Evolutionary conservation across 345 rosid species (phyloP).

Genomic region (Stellera chamaejasme): DNA sequence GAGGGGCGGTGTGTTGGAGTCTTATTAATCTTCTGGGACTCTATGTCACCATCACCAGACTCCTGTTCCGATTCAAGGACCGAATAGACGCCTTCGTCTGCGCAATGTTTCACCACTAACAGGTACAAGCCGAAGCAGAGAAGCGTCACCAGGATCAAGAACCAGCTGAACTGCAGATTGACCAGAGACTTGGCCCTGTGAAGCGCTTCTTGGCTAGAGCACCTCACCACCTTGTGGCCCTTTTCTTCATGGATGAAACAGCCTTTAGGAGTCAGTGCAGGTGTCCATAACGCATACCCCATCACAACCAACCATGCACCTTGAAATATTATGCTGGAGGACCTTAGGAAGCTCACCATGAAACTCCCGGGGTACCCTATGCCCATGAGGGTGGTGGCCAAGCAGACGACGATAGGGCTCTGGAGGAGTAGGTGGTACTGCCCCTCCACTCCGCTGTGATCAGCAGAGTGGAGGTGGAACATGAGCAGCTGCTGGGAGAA

Average conservation of each 20-base stretch:
- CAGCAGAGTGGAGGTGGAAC: slow-evolving; percentile 76
- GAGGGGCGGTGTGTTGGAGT: no score
- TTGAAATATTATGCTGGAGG: slow-evolving; percentile 55
- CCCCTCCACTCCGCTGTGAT: slow-evolving; percentile 77
- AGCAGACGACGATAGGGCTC: slow-evolving; percentile 36
- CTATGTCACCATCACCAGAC: slow-evolving; percentile 20
- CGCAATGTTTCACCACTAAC: slow-evolving; percentile 27
- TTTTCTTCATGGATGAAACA: slow-evolving; percentile 58
- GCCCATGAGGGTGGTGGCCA: slow-evolving; percentile 59
- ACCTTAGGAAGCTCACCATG: slow-evolving; percentile 61
- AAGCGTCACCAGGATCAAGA: slow-evolving; percentile 31
- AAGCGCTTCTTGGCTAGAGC: slow-evolving; percentile 37
- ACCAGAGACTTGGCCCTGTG: slow-evolving; percentile 77
- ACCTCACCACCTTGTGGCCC: slow-evolving; percentile 58
- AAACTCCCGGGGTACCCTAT: slow-evolving; percentile 52
- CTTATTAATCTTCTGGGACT: slow-evolving; percentile 26
- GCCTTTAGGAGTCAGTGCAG: slow-evolving; percentile 46
- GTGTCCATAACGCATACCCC: slow-evolving; percentile 80
- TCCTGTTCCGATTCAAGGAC: slow-evolving; percentile 12
- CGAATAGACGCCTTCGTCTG: slow-evolving; percentile 29
- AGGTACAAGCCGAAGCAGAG: slow-evolving; percentile 37
- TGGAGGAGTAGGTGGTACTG: slow-evolving; percentile 78
- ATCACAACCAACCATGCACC: slow-evolving; percentile 68
- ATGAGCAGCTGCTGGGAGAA: slow-evolving; percentile 64
- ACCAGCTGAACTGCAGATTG: slow-evolving; percentile 62